Conservation (phyloP, 306 rosid species). For the Pterocarpus macrocarpus region DNA sequence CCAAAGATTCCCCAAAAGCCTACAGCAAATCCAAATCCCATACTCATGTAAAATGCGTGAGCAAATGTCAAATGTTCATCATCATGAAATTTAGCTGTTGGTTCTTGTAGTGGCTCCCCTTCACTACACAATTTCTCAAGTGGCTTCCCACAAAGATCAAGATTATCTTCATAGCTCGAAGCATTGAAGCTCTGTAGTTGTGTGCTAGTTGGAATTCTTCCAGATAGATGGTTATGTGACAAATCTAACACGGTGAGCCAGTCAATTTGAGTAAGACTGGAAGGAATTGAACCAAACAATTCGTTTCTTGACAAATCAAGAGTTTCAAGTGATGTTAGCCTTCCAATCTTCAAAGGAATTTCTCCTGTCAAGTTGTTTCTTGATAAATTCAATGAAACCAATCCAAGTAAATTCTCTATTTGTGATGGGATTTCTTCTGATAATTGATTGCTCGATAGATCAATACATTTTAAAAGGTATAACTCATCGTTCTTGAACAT, state of each 20-base stretch:
- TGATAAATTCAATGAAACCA: conserved; percentile 42
- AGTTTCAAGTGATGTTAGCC: conserved; percentile 2
- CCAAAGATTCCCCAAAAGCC: conserved; percentile 39
- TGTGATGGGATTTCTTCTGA: conserved; percentile 21
- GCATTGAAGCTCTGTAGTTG: conserved; percentile 40
- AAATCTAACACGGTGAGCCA: conserved; percentile 34
- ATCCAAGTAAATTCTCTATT: conserved; percentile 1
- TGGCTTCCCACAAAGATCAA: conserved; percentile 30
- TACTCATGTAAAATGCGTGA: conserved; percentile 14
- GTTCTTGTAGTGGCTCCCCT: not conserved
- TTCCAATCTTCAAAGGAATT: conserved; percentile 7
- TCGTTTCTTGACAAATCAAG: conserved; percentile 47
- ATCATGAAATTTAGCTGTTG: not conserved
- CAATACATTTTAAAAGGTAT: conserved; percentile 18
- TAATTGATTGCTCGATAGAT: conserved; percentile 42
- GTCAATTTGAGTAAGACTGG: conserved; percentile 13
- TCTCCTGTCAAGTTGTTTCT: conserved; percentile 13
- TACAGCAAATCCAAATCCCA: conserved; percentile 5
- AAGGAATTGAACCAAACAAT: conserved; percentile 36
- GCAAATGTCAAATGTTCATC: not conserved
- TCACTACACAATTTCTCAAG: conserved; percentile 17
- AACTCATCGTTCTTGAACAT: not conserved
- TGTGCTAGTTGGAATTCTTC: conserved; percentile 32
- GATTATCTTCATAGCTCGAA: conserved; percentile 30
- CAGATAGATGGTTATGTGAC: conserved; percentile 28